Conservation (phyloP, 129 eudicot genomes). For the Flaveria brownii region DNA sequence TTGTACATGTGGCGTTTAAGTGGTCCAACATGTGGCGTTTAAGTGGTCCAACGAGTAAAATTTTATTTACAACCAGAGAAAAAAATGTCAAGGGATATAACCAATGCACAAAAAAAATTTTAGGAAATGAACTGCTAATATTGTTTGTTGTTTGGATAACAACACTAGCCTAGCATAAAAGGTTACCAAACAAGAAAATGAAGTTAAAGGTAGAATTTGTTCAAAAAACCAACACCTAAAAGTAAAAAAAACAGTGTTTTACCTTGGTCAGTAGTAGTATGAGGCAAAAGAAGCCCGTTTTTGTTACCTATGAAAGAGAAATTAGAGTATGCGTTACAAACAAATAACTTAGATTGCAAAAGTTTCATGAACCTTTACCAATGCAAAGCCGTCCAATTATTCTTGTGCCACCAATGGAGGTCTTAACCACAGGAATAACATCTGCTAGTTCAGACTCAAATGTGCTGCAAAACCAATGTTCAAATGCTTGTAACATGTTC, state of each 20-base stretch:
- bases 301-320: slow-evolving; percentile 38
- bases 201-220: background rate
- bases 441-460: slow-evolving; percentile 85
- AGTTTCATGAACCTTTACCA: slow-evolving; percentile 43
- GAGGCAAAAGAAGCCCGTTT: slow-evolving; percentile 46
- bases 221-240: background rate
- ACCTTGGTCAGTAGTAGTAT: slow-evolving; percentile 68
- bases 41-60: background rate
- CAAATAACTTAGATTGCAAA: background rate
- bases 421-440: slow-evolving; percentile 87
- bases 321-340: background rate
- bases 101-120: too few relatives aligned
- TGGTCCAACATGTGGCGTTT: background rate
- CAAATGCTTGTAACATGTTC: slow-evolving; percentile 11
- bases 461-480: slow-evolving; percentile 46
- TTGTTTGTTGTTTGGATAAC: too few relatives aligned
- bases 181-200: background rate
- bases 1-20: background rate
- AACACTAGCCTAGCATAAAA: too few relatives aligned
- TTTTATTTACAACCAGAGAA: background rate
- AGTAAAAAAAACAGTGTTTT: background rate
- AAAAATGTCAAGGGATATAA: background rate
- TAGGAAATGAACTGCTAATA: too few relatives aligned
- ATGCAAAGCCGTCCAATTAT: slow-evolving; percentile 85
- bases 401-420: slow-evolving; percentile 87